Base-by-base conservation (phyloP, 1,284 basidiomycete genomes). In the Cutaneotrichosporon dermatis region DNA sequence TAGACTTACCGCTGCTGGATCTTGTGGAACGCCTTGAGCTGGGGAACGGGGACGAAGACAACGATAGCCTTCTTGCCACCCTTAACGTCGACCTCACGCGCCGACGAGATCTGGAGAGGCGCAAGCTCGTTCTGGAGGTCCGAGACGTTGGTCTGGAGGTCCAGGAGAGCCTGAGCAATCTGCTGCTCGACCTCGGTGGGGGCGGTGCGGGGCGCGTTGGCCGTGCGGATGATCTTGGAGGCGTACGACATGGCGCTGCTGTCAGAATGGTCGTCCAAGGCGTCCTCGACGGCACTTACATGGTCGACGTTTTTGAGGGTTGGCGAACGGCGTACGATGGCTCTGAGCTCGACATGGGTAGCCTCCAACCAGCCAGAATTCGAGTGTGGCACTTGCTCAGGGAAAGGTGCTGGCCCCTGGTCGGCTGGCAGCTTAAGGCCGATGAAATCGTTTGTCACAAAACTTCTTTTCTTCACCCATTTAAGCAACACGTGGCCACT, bases 61-160 rank as follows among this genome's bases (percentile, higher is more conserved):
- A 99, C 92, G 73, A 99, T 95, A 57, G 96, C 96, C 85, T 98
- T 99, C 85, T 97, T 98, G 76, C 92, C 93, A 71, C 95, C 96
- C 78, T 94, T 93, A 74, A 99, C 95, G 79, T 99, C 96, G 73
- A 99, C 89, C 83, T 99, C 96, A 76, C 92, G 92, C 65, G 95
- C 96, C 69, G 94, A 90, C 70, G 92, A 95, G 82, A 99, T 96
- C 80, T 98, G 93, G 68, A 99, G 86, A 67, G 89, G 87, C 61
- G 93, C 88, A 65, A 99, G 87, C 83, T 99, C 96, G 63, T 85
- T 77, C 88, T 97, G 98, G 82, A 99, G 88, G 81, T 99, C 96
- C 65, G 94, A 90, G 63, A 97, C 94, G 80, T 92, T 94, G 84
- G 88, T 90, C 83, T 99, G 95, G 73, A 99, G 87, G 84, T 99